Conservation (phyloP, 352 stramenopile species). For the Peronospora belbahrii region DNA sequence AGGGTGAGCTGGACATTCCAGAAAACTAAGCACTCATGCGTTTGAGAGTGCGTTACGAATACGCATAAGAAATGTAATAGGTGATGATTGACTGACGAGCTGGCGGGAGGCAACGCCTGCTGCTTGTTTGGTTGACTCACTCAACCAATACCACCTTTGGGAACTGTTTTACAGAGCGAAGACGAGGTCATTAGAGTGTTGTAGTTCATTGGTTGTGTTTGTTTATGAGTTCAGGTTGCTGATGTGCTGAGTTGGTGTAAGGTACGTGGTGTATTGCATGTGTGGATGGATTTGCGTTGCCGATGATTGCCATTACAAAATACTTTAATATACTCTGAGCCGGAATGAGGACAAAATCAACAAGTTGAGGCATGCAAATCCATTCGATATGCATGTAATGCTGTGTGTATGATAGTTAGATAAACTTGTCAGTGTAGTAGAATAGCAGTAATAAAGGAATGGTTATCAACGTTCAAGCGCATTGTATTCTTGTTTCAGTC, state of each 20-base stretch:
- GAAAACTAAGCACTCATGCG: slow-evolving; percentile 83
- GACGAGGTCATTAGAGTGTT: slow-evolving; percentile 4
- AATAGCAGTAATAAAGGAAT: not conserved
- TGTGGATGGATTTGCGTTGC: slow-evolving; percentile 21
- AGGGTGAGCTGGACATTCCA: slow-evolving; percentile 96
- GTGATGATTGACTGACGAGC: slow-evolving; percentile 9
- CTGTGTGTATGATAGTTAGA: not conserved
- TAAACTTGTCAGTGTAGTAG: not conserved
- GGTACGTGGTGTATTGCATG: slow-evolving; percentile 16
- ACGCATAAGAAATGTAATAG: slow-evolving; percentile 2
- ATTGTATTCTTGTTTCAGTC: slow-evolving; percentile 4
- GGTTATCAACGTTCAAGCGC: not conserved
- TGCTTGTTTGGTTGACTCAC: slow-evolving; percentile 7
- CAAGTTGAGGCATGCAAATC: slow-evolving; percentile 40
- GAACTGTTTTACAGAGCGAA: slow-evolving; percentile 29
- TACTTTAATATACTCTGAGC: slow-evolving; percentile 85
- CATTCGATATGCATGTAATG: not conserved
- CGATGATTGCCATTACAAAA: slow-evolving; percentile 54
- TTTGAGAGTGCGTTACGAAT: slow-evolving; percentile 7
- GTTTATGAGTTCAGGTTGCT: slow-evolving; percentile 5
- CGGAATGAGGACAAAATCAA: slow-evolving; percentile 48
- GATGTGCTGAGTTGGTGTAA: slow-evolving; percentile 3
- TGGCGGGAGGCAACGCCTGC: slow-evolving; percentile 1
- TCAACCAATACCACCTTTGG: slow-evolving; percentile 26
- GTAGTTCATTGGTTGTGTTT: slow-evolving; percentile 4